A percentile compares a stretch with the other conserved stretches of the same genome.
phyloP scores from a whole-genome alignment of 2,329 filamentous ascomycete genomes.

The Beauveria scarabaeidicola region DNA sequence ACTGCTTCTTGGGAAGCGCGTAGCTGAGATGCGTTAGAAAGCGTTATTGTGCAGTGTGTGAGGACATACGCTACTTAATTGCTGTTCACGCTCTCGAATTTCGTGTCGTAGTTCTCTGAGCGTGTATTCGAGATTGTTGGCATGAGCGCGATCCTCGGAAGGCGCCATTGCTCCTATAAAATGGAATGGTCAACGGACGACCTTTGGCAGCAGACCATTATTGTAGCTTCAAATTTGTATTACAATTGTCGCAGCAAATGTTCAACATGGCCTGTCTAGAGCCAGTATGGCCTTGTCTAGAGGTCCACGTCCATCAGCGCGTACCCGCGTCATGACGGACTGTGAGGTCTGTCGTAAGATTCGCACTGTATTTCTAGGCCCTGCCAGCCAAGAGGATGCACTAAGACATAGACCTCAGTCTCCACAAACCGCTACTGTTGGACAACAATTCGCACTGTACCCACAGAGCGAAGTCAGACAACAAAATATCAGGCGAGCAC shows the following conservation, averaged over 20 bases:
- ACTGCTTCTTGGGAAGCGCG: conserved; percentile 8
- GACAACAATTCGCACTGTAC: background rate
- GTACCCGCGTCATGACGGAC: background rate
- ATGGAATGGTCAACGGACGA: background rate
- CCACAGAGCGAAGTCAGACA: background rate
- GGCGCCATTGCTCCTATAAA: conserved; percentile 11
- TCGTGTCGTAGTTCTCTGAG: conserved; percentile 55
- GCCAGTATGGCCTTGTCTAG: background rate
- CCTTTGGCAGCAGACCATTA: background rate
- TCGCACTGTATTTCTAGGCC: background rate
- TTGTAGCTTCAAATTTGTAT: background rate
- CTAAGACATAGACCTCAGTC: background rate
- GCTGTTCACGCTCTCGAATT: conserved; percentile 45
- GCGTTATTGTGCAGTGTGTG: background rate
- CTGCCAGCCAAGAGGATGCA: background rate
- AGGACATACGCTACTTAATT: conserved; percentile 36
- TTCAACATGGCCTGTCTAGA: background rate
- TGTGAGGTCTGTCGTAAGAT: background rate
- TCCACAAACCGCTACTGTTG: background rate
- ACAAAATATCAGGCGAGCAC: background rate
- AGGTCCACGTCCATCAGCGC: background rate
- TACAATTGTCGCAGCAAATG: background rate
- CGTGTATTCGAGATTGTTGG: conserved; percentile 55
- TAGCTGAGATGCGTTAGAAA: background rate
- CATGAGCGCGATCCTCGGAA: conserved; percentile 22